Conservation (phyloP, 495 filamentous ascomycete genomes). For the Penicillium odoratum region DNA sequence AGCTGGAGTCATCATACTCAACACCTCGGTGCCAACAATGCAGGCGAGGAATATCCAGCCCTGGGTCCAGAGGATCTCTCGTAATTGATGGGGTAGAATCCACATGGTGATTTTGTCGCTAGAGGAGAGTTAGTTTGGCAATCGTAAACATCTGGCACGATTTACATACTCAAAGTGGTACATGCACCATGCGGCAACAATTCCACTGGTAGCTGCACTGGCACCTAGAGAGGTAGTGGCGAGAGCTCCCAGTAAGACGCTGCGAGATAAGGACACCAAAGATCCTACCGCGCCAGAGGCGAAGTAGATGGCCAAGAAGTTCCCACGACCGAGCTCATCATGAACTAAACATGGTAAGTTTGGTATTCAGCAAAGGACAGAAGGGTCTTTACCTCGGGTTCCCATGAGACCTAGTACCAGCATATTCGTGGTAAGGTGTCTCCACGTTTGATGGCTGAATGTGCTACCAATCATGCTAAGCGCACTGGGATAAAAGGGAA, state of each 20-base stretch:
- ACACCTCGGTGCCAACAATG: slow-evolving; percentile 40
- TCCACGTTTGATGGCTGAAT: slow-evolving; percentile 74
- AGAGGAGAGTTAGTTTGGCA: slow-evolving; percentile 3
- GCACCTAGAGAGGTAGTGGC: slow-evolving; percentile 64
- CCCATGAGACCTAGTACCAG: slow-evolving; percentile 59
- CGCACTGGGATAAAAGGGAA: slow-evolving; percentile 67
- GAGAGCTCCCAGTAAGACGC: slow-evolving; percentile 55
- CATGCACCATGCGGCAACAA: slow-evolving; percentile 68
- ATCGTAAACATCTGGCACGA: background rate
- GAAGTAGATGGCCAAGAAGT: slow-evolving; percentile 79
- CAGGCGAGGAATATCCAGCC: slow-evolving; percentile 39
- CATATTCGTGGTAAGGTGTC: slow-evolving; percentile 75
- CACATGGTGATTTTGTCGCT: slow-evolving; percentile 46
- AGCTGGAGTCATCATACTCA: slow-evolving; percentile 32
- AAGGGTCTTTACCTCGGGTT: slow-evolving; percentile 45
- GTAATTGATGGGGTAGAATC: slow-evolving; percentile 42
- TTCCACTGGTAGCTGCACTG: slow-evolving; percentile 68
- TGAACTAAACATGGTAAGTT: slow-evolving; percentile 53
- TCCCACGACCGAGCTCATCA: slow-evolving; percentile 83
- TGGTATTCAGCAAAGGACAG: background rate
- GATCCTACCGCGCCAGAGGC: slow-evolving; percentile 65
- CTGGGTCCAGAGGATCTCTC: slow-evolving; percentile 33
- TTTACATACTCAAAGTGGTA: slow-evolving; percentile 54
- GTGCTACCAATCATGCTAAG: slow-evolving; percentile 64
- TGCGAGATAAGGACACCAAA: slow-evolving; percentile 57